phyloP scores from a whole-genome alignment of 1,284 basidiomycete genomes.

The Trametes polyzona region DNA sequence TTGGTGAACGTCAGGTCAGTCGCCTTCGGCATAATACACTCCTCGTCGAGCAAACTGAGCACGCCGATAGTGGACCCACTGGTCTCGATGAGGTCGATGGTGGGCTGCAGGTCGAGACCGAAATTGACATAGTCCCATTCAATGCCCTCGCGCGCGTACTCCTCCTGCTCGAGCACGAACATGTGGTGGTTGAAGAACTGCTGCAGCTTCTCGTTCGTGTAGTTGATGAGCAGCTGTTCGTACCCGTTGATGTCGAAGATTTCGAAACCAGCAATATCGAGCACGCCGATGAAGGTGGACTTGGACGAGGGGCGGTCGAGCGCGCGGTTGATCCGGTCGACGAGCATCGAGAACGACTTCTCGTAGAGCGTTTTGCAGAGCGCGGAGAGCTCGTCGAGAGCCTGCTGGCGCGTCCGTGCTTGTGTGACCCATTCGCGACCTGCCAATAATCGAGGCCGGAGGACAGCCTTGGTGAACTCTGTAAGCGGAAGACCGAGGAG shows the following conservation, averaged over 20 bases:
- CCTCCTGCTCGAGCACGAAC: conserved; percentile 99
- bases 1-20: conserved; percentile 95
- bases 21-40: conserved; percentile 99
- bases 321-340: conserved; percentile 94
- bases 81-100: conserved; percentile 97
- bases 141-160: conserved; percentile 96
- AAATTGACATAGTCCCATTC: conserved; percentile 99
- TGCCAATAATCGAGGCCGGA: conserved; percentile 89
- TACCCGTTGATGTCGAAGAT: conserved; percentile 93
- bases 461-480: conserved; percentile 88
- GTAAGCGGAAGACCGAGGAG: conserved; percentile 90
- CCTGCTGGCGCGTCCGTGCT: conserved; percentile 90
- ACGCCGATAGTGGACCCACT: conserved; percentile 81
- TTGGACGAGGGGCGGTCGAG: conserved; percentile 92
- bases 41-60: conserved; percentile 94
- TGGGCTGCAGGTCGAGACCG: conserved; percentile 96
- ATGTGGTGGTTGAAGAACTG: conserved; percentile 99
- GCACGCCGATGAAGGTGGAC: conserved; percentile 96
- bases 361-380: conserved; percentile 98
- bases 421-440: conserved; percentile 98
- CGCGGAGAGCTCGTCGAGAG: conserved; percentile 89
- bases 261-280: conserved; percentile 99
- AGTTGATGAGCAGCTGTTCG: conserved; percentile 99
- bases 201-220: conserved; percentile 96
- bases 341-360: conserved; percentile 93